These are phyloP conservation scores for Xanthoceras sorbifolium DNA, from an alignment of 345 rosid genomes.

Conservation along the genomic window DNA sequence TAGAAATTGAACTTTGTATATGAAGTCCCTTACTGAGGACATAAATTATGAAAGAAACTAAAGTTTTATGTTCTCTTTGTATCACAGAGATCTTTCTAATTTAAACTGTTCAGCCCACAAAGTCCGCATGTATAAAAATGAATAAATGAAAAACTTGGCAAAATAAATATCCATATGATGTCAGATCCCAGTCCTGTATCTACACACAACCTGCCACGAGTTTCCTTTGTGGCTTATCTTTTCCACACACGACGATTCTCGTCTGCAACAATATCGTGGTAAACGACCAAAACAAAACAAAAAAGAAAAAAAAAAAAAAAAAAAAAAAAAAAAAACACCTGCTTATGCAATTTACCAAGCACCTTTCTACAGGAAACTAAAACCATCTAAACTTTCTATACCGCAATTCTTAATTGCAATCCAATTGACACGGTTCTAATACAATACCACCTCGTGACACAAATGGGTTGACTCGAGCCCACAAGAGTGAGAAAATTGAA, in stretches of 20 bases:
- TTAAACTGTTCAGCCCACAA: constrained; percentile 29
- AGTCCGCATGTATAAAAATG: constrained; percentile 24
- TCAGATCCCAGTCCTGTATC: constrained; percentile 21
- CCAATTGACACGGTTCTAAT: constrained; percentile 56
- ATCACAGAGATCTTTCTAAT: constrained; percentile 18
- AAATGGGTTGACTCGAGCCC: constrained; percentile 67
- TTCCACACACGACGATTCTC: constrained; percentile 4
- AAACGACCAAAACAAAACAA: too few species aligned
- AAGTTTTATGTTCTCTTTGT: constrained; percentile 1
- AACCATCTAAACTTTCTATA: constrained; percentile 5
- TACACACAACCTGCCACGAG: constrained; percentile 25
- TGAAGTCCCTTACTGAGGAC: constrained; percentile 13
- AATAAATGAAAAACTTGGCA: constrained; percentile 17
- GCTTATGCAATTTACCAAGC: constrained; percentile 12
- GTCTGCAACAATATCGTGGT: constrained; percentile 4
- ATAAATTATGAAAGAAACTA: constrained; percentile 1
- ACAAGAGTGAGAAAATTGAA: constrained; percentile 57
- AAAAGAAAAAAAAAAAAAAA: not conserved
- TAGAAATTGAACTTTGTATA: not conserved
- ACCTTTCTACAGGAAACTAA: constrained; percentile 12
- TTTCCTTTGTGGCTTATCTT: constrained; percentile 15
- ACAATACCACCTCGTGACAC: constrained; percentile 44
- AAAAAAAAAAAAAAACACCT: not conserved
- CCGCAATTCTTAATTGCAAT: constrained; percentile 35
- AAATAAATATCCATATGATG: constrained; percentile 17